phyloP scores from a whole-genome alignment of 176 grass and related monocot species.

The Hsuehochloa calcarea region DNA sequence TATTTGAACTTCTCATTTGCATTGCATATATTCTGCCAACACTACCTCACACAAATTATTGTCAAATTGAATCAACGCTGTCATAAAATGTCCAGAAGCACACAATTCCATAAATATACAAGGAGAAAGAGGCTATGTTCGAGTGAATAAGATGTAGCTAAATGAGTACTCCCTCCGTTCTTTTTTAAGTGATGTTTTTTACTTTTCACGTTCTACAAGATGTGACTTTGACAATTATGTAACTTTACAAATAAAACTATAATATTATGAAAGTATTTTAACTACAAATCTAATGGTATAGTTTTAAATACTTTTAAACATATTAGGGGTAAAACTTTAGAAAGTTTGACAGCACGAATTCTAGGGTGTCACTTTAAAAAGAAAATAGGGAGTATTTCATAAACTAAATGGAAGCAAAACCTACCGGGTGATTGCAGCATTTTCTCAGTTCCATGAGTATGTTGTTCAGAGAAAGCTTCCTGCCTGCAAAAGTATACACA shows the following conservation, averaged over 20 bases:
- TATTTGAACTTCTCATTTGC: background rate
- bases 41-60: background rate
- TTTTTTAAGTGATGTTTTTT: no score
- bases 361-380: no score
- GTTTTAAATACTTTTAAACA: no score
- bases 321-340: no score
- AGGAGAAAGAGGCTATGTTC: background rate
- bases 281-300: no score
- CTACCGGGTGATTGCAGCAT: constrained; percentile 73
- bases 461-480: constrained; percentile 59
- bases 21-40: background rate
- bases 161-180: background rate
- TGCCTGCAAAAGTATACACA: constrained; percentile 36
- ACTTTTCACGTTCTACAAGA: no score
- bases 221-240: no score
- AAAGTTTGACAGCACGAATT: no score
- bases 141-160: constrained; percentile 8
- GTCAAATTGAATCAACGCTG: background rate
- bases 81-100: background rate
- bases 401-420: constrained; percentile 15
- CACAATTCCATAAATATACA: background rate
- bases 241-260: no score
- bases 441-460: constrained; percentile 55
- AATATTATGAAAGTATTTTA: no score
- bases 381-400: background rate